Conservation (phyloP, 768 basidiomycete genomes). For the Lactarius akahatsu region DNA sequence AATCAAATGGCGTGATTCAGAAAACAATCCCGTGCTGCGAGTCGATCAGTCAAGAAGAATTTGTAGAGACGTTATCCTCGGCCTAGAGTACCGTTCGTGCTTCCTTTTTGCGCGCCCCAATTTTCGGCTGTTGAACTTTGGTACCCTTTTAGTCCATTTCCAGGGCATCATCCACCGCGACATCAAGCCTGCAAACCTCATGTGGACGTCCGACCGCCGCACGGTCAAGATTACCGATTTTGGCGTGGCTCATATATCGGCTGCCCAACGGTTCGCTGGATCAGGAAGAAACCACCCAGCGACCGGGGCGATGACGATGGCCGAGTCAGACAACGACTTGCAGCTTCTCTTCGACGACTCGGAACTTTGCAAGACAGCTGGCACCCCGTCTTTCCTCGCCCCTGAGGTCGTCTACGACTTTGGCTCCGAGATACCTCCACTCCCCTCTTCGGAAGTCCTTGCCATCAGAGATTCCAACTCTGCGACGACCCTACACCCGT, state of each 20-base stretch:
- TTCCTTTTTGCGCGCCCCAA: background rate
- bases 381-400: slow-evolving; percentile 94
- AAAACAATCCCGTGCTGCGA: slow-evolving; percentile 70
- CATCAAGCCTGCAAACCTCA: slow-evolving; percentile 97
- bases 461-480: slow-evolving; percentile 38
- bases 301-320: slow-evolving; percentile 5
- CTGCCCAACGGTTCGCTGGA: slow-evolving; percentile 75
- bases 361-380: slow-evolving; percentile 86
- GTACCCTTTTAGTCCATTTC: slow-evolving; percentile 70
- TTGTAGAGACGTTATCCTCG: slow-evolving; percentile 89
- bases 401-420: slow-evolving; percentile 87
- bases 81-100: slow-evolving; percentile 88
- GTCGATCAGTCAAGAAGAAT: slow-evolving; percentile 83
- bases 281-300: slow-evolving; percentile 41
- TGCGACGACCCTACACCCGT: slow-evolving; percentile 34
- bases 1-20: slow-evolving; percentile 77
- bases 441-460: slow-evolving; percentile 35
- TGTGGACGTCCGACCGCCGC: slow-evolving; percentile 83
- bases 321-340: slow-evolving; percentile 42
- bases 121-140: slow-evolving; percentile 19
- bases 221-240: slow-evolving; percentile 98
- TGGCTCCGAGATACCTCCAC: slow-evolving; percentile 30
- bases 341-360: slow-evolving; percentile 77
- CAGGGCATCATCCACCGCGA: slow-evolving; percentile 99
- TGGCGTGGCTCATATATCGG: slow-evolving; percentile 95